Evolutionary conservation across 768 basidiomycete genomes (phyloP).

Genomic region (Calocybe cyanea): DNA sequence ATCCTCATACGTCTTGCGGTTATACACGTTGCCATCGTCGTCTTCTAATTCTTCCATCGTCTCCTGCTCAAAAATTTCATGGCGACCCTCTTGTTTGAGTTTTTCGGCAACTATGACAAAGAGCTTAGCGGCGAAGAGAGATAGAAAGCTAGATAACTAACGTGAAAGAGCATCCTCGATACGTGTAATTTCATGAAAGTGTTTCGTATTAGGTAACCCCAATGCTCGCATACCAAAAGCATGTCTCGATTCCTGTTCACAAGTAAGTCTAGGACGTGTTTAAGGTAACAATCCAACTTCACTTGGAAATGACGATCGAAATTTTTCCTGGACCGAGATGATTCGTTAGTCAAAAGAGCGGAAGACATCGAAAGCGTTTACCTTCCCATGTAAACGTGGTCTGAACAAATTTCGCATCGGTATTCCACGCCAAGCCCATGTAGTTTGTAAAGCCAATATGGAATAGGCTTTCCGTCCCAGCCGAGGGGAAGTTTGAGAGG

Average conservation of each 20-base stretch:
- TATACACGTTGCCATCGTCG: slow-evolving; percentile 97
- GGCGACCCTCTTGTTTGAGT: slow-evolving; percentile 93
- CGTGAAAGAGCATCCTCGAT: slow-evolving; percentile 95
- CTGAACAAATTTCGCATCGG: slow-evolving; percentile 95
- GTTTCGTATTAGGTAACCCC: slow-evolving; percentile 96
- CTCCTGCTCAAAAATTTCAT: slow-evolving; percentile 90
- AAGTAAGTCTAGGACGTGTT: slow-evolving; percentile 15
- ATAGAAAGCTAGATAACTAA: slow-evolving; percentile 38
- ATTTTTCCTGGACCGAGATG: slow-evolving; percentile 64
- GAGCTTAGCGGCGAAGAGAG: neutral
- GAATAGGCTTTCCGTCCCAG: slow-evolving; percentile 99
- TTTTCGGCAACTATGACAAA: slow-evolving; percentile 81
- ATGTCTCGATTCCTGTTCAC: slow-evolving; percentile 81
- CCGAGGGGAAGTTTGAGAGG: slow-evolving; percentile 94
- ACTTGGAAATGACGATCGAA: slow-evolving; percentile 96
- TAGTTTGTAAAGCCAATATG: slow-evolving; percentile 97
- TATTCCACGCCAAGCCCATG: slow-evolving; percentile 99
- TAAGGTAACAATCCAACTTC: slow-evolving; percentile 9
- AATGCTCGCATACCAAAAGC: slow-evolving; percentile 98
- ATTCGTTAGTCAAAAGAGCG: slow-evolving; percentile 2
- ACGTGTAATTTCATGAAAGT: slow-evolving; percentile 97
- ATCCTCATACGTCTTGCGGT: slow-evolving; percentile 96
- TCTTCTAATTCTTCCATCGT: slow-evolving; percentile 98
- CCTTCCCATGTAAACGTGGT: slow-evolving; percentile 96
- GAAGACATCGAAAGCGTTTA: slow-evolving; percentile 27